Conservation (phyloP, 2,329 filamentous ascomycete species). For the Nannizziopsis arthrosporioides region DNA sequence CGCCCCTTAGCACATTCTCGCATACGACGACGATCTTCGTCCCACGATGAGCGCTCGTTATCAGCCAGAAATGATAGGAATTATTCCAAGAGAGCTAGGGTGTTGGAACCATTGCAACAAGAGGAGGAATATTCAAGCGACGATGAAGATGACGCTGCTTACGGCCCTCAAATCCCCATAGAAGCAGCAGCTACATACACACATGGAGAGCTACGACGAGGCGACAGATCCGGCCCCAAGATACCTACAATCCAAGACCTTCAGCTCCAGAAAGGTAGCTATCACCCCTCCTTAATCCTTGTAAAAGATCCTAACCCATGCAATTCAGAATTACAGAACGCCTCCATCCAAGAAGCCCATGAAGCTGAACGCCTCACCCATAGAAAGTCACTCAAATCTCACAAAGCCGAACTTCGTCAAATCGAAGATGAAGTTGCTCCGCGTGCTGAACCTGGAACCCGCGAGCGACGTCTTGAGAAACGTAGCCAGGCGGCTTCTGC, state of each 20-base stretch:
- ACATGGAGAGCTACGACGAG: constrained; percentile 3
- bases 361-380: constrained; percentile 54
- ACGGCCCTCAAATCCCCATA: constrained; percentile 43
- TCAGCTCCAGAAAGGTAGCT: constrained; percentile 40
- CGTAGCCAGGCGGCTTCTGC: constrained; percentile 58
- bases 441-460: constrained; percentile 68
- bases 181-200: background rate
- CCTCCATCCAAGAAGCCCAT: constrained; percentile 47
- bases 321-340: constrained; percentile 28
- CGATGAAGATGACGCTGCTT: constrained; percentile 50
- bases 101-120: background rate
- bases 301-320: constrained; percentile 15
- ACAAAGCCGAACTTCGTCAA: constrained; percentile 25
- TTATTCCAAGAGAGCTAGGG: background rate
- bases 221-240: constrained; percentile 39
- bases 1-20: background rate
- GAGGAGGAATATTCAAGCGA: constrained; percentile 14
- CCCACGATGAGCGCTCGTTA: constrained; percentile 14
- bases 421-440: constrained; percentile 62
- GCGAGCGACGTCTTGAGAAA: constrained; percentile 80
- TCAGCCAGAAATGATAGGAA: background rate
- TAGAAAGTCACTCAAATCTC: constrained; percentile 48
- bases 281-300: background rate
- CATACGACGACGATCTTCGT: constrained; percentile 15
- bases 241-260: constrained; percentile 68